Conservation (phyloP, 116 monocot genomes). For the Posidonia oceanica region DNA sequence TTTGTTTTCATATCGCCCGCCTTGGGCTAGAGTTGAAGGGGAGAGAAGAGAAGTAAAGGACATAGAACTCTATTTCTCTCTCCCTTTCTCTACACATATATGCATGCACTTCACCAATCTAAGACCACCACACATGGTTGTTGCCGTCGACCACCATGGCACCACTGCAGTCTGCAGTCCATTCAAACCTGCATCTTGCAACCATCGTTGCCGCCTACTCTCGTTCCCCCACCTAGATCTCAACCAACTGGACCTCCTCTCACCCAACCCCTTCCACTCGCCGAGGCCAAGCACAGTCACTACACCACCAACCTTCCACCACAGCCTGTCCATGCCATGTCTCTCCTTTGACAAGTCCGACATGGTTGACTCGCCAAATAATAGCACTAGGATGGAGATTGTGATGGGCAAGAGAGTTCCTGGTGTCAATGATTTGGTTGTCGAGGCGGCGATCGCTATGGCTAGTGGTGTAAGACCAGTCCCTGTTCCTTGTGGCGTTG, state of each 20-base stretch:
- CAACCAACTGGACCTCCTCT: conserved; percentile 20
- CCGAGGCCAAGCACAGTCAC: background rate
- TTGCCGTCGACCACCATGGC: conserved; percentile 33
- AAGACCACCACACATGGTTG: conserved; percentile 25
- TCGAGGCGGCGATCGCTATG: conserved; percentile 54
- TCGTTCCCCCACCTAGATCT: conserved; percentile 42
- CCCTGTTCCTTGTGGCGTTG: conserved; percentile 28
- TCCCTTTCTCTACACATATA: background rate
- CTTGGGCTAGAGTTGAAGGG: background rate
- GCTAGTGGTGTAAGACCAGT: conserved; percentile 33
- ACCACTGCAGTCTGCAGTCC: no score
- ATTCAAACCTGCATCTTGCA: conserved; percentile 22
- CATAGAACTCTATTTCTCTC: background rate
- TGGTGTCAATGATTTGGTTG: conserved; percentile 48
- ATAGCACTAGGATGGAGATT: conserved; percentile 27
- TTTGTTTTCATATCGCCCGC: background rate
- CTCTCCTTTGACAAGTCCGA: conserved; percentile 14
- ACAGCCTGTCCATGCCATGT: conserved; percentile 79
- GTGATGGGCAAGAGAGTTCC: conserved; percentile 17
- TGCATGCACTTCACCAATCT: conserved; percentile 4
- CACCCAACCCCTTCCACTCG: conserved; percentile 1
- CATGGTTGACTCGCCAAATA: background rate
- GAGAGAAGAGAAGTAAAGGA: background rate
- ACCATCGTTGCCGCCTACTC: conserved; percentile 37
- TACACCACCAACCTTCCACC: conserved; percentile 24